Conservation (phyloP, 768 basidiomycete species). For the Agaricus sinodeliciosus region DNA sequence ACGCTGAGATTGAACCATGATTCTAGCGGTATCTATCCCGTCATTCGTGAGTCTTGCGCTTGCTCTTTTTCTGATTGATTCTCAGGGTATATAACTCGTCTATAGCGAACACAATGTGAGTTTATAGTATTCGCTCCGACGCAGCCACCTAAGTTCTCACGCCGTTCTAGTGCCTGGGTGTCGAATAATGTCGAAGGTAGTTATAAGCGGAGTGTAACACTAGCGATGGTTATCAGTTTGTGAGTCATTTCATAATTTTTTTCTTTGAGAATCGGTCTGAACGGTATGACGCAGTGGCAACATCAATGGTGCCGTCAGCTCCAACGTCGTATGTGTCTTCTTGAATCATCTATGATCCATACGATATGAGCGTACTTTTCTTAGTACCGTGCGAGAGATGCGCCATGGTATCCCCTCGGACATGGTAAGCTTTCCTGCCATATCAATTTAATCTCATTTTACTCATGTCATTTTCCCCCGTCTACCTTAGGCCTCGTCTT, state of each 20-base stretch:
- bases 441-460: background rate
- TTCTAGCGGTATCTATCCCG: slow-evolving; percentile 64
- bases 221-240: slow-evolving; percentile 67
- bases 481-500: slow-evolving; percentile 51
- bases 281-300: slow-evolving; percentile 42
- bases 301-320: slow-evolving; percentile 70
- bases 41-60: slow-evolving; percentile 45
- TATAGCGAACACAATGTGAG: slow-evolving; percentile 56
- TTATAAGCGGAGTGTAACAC: slow-evolving; percentile 67
- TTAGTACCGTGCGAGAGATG: slow-evolving; percentile 58
- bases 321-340: slow-evolving; percentile 54
- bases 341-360: background rate
- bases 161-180: slow-evolving; percentile 37
- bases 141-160: background rate
- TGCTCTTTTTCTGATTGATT: background rate
- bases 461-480: background rate
- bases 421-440: slow-evolving; percentile 16
- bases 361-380: slow-evolving; percentile 2
- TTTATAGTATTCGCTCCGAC: background rate
- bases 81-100: background rate
- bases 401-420: slow-evolving; percentile 56
- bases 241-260: slow-evolving; percentile 16
- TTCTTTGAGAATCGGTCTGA: background rate
- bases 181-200: slow-evolving; percentile 71
- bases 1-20: background rate